phyloP scores from a whole-genome alignment of 2,329 filamentous ascomycete species.

The Colletotrichum brevisporum region DNA sequence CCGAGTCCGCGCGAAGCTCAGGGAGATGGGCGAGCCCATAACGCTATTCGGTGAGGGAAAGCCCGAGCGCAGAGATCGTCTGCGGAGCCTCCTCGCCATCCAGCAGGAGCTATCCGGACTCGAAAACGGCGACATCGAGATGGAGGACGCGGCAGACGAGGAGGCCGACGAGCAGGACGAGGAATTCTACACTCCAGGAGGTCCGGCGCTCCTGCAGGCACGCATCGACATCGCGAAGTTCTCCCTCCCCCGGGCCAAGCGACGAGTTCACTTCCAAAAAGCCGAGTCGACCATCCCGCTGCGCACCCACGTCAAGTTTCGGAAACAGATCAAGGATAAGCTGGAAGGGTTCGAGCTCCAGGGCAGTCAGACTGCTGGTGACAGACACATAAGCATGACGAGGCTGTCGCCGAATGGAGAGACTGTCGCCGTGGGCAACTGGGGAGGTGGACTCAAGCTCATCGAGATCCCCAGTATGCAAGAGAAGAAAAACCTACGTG shows the following conservation, averaged over 20 bases:
- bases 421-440: conserved; percentile 90
- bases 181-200: conserved; percentile 94
- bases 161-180: conserved; percentile 80
- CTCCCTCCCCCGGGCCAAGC: conserved; percentile 86
- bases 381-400: conserved; percentile 91
- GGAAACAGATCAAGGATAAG: conserved; percentile 88
- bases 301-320: conserved; percentile 91
- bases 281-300: conserved; percentile 86
- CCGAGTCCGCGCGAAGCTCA: conserved; percentile 83
- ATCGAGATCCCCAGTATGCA: conserved; percentile 87
- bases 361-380: conserved; percentile 92
- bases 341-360: conserved; percentile 89
- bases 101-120: conserved; percentile 74
- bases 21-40: conserved; percentile 92
- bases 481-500: conserved; percentile 81
- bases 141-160: conserved; percentile 68
- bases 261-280: conserved; percentile 82
- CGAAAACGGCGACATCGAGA: conserved; percentile 71
- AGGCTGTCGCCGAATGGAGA: conserved; percentile 90
- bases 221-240: conserved; percentile 85
- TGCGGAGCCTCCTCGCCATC: conserved; percentile 84
- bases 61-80: conserved; percentile 85
- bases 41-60: conserved; percentile 95
- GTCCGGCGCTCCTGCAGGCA: conserved; percentile 79
- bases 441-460: conserved; percentile 90